Conservation (phyloP, 345 rosid species). For the Litchi chinensis region DNA sequence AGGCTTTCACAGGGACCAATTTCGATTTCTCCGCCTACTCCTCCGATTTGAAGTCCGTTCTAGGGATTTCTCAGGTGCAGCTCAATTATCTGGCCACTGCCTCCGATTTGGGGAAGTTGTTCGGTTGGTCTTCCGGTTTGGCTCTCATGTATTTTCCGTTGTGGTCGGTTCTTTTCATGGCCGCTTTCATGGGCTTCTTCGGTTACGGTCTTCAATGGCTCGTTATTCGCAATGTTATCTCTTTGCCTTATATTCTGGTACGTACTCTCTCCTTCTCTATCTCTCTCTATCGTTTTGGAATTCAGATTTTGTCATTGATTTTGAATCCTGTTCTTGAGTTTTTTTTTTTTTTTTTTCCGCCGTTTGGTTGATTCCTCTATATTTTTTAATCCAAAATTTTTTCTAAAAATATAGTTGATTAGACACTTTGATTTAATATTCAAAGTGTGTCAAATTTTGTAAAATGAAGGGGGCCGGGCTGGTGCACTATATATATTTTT, state of each 20-base stretch:
- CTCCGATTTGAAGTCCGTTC: conserved; percentile 64
- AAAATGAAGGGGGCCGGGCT: neutral
- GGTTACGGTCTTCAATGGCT: conserved; percentile 94
- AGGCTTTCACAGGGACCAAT: conserved; percentile 94
- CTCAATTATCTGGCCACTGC: conserved; percentile 90
- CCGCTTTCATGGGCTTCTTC: conserved; percentile 82
- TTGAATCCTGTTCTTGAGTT: neutral
- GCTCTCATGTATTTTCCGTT: conserved; percentile 78
- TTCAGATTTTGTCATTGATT: neutral
- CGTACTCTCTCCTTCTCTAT: neutral
- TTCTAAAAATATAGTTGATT: neutral
- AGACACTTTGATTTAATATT: too few relatives aligned
- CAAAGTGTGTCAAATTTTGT: too few relatives aligned
- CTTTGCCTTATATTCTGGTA: conserved; percentile 86
- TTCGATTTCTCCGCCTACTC: conserved; percentile 97
- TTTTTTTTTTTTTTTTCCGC: neutral
- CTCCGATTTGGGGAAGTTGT: conserved; percentile 88
- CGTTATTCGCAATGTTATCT: conserved; percentile 55
- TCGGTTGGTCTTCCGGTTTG: conserved; percentile 95
- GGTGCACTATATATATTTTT: too few relatives aligned
- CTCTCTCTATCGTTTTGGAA: neutral
- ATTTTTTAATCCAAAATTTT: too few relatives aligned
- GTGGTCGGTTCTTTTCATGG: conserved; percentile 71
- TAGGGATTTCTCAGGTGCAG: conserved; percentile 89
- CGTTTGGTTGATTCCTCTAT: neutral